Base-by-base conservation (phyloP, 805 yeast species). In the Wickerhamiella occidentalis region DNA sequence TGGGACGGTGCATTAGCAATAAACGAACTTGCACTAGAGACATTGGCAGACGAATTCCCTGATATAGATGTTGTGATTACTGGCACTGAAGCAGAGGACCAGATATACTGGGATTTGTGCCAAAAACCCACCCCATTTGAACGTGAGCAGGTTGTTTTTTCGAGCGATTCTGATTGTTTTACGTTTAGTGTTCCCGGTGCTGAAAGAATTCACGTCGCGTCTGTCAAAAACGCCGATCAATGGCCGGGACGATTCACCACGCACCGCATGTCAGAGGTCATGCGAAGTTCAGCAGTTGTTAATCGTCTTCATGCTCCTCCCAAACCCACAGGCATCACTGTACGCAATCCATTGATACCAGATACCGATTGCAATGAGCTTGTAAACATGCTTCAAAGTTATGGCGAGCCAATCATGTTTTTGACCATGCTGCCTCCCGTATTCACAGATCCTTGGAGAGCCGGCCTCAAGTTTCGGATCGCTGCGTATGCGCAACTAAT, bases 11-110 rank as follows among this genome's bases (percentile, higher is more conserved):
- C 35, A 22, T 17, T 41, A 3, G 25, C 40, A 12, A 18, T 43
- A 9, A 23, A 38, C 28, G 45, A 42, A 21, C 40, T 41, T 28
- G 36, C 44, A 5, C 33, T 44, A 4, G 44, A 38, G 43, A 45
- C 13, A 28, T 17, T 49, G 8, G 11, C 13, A 26, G 18, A n/a
- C 8, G 19, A 44, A 19, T 23, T 9, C 15, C 36, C 43, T 2
- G 30, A 40, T 2, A 40, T 44, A 5, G 30, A 44, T 11, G 33
- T 40, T 9, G 23, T 29, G 3, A 41, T 49, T 21, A 42, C 47
- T 9, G 51, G 47, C 3, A 21, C 43, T 11, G 51, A 49, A 12
- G 44, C 48, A 2, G 51, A 43, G 18, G 47, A 49, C 40, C 29
- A 35, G 9, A 49, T 49, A 8, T 29, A 35, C n/a, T 30, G 38